Conservation (phyloP, 2,329 filamentous ascomycete genomes). For the Aspergillus sp. region DNA sequence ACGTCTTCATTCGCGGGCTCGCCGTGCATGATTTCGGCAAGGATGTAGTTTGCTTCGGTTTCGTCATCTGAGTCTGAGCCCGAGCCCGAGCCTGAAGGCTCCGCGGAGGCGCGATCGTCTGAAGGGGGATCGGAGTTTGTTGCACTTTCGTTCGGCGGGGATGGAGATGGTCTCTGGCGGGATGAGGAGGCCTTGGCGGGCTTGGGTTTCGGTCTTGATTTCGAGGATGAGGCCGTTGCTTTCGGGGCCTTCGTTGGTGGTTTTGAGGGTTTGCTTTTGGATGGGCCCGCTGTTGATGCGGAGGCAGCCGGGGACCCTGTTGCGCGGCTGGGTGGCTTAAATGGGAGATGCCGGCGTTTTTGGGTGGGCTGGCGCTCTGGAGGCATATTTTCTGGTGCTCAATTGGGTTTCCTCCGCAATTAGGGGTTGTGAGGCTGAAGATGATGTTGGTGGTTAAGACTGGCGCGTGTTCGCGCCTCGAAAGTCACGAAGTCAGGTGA, state of each 20-base stretch:
- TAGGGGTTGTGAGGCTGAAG: background rate
- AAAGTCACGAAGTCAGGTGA: constrained; percentile 3
- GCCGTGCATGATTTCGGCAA: constrained; percentile 43
- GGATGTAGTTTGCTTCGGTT: constrained; percentile 48
- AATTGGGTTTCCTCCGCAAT: background rate
- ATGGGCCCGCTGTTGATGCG: constrained; percentile 23
- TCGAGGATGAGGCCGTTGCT: constrained; percentile 13
- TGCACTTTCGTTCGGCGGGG: constrained; percentile 2
- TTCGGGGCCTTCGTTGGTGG: constrained; percentile 11
- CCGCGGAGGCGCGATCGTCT: constrained; percentile 6
- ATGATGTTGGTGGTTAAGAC: background rate
- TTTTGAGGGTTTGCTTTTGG: constrained; percentile 18
- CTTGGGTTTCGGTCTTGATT: constrained; percentile 12
- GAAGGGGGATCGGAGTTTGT: constrained; percentile 14
- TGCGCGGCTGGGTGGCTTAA: constrained; percentile 44
- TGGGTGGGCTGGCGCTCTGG: constrained; percentile 29
- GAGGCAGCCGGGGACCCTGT: constrained; percentile 6
- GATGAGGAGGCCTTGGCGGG: constrained; percentile 5
- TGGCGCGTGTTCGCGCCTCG: background rate
- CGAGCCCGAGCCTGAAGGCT: constrained; percentile 9
- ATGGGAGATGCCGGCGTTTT: constrained; percentile 43
- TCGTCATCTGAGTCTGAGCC: constrained; percentile 9
- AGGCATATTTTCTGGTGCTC: constrained; percentile 21
- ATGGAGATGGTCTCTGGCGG: constrained; percentile 11
- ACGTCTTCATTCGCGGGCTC: constrained; percentile 28